Conservation (phyloP, 1,139 yeast species). For the Geotrichum klebahnii region DNA sequence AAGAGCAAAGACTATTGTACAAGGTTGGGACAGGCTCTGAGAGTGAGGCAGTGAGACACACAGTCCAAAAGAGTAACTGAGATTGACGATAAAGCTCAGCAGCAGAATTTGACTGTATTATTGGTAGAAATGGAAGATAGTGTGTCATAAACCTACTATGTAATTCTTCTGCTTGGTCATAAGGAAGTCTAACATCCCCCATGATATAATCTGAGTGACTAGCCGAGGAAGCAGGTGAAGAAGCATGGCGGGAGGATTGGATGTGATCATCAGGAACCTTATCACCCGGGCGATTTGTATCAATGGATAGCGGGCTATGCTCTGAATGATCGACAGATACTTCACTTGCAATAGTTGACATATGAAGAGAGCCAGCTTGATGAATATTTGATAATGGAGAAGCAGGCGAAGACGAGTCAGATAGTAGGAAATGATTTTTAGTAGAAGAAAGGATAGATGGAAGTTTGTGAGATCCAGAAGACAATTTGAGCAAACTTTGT, state of each 20-base stretch:
- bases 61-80: constrained; percentile 85
- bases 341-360: constrained; percentile 7
- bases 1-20: constrained; percentile 68
- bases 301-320: constrained; percentile 2
- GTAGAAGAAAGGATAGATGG: constrained; percentile 1
- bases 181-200: constrained; percentile 67
- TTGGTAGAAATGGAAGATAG: constrained; percentile 75
- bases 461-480: background rate
- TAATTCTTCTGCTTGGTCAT: constrained; percentile 64
- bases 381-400: background rate
- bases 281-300: constrained; percentile 11
- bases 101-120: constrained; percentile 66
- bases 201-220: constrained; percentile 43
- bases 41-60: constrained; percentile 76
- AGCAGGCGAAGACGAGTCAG: background rate
- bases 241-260: constrained; percentile 6
- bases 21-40: constrained; percentile 84
- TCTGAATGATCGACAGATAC: background rate
- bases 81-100: constrained; percentile 78
- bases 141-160: constrained; percentile 64
- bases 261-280: constrained; percentile 9
- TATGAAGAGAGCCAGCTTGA: constrained; percentile 10
- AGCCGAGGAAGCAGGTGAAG: constrained; percentile 4
- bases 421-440: background rate
- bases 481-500: background rate